A percentile compares a stretch with the other conserved stretches of the same genome.
phyloP scores from a whole-genome alignment of 2,329 filamentous ascomycete genomes.

The Chaetomiaceae sp. region DNA sequence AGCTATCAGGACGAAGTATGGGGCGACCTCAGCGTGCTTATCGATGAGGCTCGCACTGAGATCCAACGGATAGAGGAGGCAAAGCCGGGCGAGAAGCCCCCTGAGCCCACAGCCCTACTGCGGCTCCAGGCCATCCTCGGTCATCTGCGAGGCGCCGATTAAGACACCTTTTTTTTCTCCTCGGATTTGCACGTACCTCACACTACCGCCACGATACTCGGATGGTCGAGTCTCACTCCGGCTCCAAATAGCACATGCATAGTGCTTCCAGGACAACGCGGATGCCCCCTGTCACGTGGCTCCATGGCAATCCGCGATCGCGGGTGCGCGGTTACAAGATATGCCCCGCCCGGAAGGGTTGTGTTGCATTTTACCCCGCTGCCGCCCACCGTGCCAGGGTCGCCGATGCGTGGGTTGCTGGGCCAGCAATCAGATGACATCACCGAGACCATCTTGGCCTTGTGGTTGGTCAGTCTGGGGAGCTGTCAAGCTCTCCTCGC shows the following conservation, averaged over 20 bases:
- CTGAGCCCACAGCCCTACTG: constrained; percentile 34
- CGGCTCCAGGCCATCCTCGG: constrained; percentile 39
- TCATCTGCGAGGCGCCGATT: constrained; percentile 34
- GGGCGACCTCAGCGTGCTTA: constrained; percentile 57
- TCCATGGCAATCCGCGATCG: not conserved
- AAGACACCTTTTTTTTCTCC: not conserved
- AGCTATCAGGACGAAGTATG: constrained; percentile 63
- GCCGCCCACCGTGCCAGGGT: constrained; percentile 6
- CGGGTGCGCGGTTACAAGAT: too few relatives aligned
- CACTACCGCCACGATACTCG: not conserved
- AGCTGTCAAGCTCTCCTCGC: not conserved
- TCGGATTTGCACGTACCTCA: too few relatives aligned
- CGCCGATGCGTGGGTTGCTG: constrained; percentile 17
- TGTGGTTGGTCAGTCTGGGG: constrained; percentile 22
- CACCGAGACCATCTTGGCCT: constrained; percentile 8
- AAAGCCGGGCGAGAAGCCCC: constrained; percentile 23
- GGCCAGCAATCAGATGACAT: constrained; percentile 26
- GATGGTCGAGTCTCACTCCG: not conserved
- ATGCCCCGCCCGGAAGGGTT: not conserved
- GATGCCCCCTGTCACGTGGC: not conserved
- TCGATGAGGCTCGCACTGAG: constrained; percentile 54
- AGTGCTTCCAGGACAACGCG: too few relatives aligned
- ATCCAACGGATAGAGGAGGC: constrained; percentile 40
- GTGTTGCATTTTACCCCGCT: constrained; percentile 21
- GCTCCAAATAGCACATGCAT: too few relatives aligned